Evolutionary conservation across 345 rosid species (phyloP).

Genomic region (Limnanthes douglasii): DNA sequence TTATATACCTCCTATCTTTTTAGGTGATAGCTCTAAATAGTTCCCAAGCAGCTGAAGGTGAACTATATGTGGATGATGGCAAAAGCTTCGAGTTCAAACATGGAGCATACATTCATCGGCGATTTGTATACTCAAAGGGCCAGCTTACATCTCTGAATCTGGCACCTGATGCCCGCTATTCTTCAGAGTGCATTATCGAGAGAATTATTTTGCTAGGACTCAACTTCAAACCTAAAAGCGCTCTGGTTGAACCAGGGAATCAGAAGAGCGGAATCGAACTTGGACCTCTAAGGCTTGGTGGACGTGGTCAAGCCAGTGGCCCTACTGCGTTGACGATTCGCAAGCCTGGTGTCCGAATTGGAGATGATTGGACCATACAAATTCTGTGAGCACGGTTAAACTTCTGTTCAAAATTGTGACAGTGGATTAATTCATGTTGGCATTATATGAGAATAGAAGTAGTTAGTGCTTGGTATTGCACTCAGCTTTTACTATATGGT

Average conservation of each 20-base stretch:
- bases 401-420: no score
- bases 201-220: slow-evolving; percentile 72
- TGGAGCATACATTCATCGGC: slow-evolving; percentile 76
- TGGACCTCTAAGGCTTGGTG: slow-evolving; percentile 47
- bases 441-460: no score
- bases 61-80: slow-evolving; percentile 91
- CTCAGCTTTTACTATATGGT: no score
- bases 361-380: slow-evolving; percentile 74
- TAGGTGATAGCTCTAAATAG: slow-evolving; percentile 93
- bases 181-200: slow-evolving; percentile 44
- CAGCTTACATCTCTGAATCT: slow-evolving; percentile 44
- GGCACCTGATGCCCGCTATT: slow-evolving; percentile 23
- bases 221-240: slow-evolving; percentile 28
- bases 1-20: background rate
- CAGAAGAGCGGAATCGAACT: slow-evolving; percentile 39
- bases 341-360: slow-evolving; percentile 63
- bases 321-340: slow-evolving; percentile 53
- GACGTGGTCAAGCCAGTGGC: slow-evolving; percentile 10
- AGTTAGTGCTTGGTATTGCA: no score
- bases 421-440: no score
- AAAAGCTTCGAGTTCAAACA: slow-evolving; percentile 54
- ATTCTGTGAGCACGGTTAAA: slow-evolving; percentile 47
- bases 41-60: slow-evolving; percentile 78
- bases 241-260: slow-evolving; percentile 55
- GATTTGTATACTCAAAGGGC: slow-evolving; percentile 54